A percentile compares a stretch with the other conserved stretches of the same genome.
These are phyloP conservation scores for Peltaster fructicola DNA, from an alignment of 2,329 filamentous ascomycete genomes.

Conservation along the genomic window DNA sequence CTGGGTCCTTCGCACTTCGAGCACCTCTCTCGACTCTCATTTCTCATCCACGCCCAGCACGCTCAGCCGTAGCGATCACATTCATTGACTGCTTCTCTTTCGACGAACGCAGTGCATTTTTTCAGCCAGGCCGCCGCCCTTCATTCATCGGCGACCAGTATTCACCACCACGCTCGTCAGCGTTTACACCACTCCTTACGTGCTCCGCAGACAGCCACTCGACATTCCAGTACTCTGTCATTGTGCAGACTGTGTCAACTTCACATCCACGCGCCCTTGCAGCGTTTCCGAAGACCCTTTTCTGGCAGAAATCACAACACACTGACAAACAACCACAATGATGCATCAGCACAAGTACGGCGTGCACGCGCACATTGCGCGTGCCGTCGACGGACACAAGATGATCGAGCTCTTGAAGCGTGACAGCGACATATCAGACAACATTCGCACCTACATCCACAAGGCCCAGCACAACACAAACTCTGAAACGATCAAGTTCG, in stretches of 20 bases:
- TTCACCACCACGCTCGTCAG: no score
- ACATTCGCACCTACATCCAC: slow-evolving; percentile 3
- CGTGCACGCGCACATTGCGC: slow-evolving; percentile 5
- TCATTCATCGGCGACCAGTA: no score
- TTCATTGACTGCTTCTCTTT: slow-evolving; percentile 1
- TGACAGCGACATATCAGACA: slow-evolving; percentile 1
- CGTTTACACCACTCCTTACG: slow-evolving; percentile 2
- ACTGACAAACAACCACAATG: no score
- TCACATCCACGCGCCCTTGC: slow-evolving; percentile 1
- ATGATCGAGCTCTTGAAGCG: neutral
- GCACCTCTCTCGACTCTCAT: neutral
- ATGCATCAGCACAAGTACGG: no score
- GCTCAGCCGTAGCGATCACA: neutral
- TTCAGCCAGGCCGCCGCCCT: no score
- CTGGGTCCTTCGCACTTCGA: no score
- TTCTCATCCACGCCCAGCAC: slow-evolving; percentile 1
- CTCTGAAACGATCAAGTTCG: slow-evolving; percentile 10
- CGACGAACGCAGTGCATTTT: no score
- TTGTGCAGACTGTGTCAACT: slow-evolving; percentile 4
- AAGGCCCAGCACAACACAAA: slow-evolving; percentile 9
- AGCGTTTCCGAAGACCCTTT: neutral
- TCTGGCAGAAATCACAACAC: slow-evolving; percentile 1
- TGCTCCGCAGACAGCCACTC: slow-evolving; percentile 2
- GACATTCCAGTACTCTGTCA: slow-evolving; percentile 2
- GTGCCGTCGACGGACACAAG: slow-evolving; percentile 1